Percentiles rank a stretch among this genome's conserved stretches.
Evolutionary conservation across 306 rosid species (phyloP).

Genomic region (Castanea mollissima): DNA sequence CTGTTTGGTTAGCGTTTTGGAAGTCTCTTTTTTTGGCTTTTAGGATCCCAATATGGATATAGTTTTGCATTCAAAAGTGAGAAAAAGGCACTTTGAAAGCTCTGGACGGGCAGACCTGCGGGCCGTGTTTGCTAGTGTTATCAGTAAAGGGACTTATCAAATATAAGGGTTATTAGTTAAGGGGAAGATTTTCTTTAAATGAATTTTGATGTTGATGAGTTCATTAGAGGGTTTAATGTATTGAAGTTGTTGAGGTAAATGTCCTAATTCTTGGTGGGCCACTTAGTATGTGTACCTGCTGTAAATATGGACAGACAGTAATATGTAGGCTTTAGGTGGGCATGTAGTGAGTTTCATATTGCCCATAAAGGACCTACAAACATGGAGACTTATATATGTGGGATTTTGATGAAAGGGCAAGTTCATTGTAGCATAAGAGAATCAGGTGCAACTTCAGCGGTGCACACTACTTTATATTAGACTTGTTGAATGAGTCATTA

Average conservation of each 20-base stretch:
- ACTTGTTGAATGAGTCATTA: conserved; percentile 8
- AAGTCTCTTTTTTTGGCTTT: background rate
- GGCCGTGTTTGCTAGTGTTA: no score
- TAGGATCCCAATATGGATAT: background rate
- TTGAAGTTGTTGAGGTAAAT: conserved; percentile 6
- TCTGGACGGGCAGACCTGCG: background rate
- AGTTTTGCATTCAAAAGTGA: background rate
- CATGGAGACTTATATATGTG: conserved; percentile 12
- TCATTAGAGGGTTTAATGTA: background rate
- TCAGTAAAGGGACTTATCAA: no score
- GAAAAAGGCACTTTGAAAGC: background rate
- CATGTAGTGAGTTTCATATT: conserved; percentile 37
- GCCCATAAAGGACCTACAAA: conserved; percentile 61
- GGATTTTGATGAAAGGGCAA: conserved; percentile 12
- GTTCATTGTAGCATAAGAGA: background rate
- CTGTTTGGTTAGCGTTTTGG: background rate
- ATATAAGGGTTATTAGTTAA: background rate
- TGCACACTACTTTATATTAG: background rate
- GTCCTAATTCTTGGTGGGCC: conserved; percentile 93
- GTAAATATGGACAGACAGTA: conserved; percentile 71
- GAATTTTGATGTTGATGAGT: conserved; percentile 2
- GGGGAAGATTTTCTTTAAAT: background rate
- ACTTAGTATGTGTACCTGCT: conserved; percentile 64
- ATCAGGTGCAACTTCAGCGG: background rate
- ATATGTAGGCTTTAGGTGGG: conserved; percentile 73